phyloP scores from a whole-genome alignment of 176 grass and related monocot genomes.

The Cenchrus fungigraminus region DNA sequence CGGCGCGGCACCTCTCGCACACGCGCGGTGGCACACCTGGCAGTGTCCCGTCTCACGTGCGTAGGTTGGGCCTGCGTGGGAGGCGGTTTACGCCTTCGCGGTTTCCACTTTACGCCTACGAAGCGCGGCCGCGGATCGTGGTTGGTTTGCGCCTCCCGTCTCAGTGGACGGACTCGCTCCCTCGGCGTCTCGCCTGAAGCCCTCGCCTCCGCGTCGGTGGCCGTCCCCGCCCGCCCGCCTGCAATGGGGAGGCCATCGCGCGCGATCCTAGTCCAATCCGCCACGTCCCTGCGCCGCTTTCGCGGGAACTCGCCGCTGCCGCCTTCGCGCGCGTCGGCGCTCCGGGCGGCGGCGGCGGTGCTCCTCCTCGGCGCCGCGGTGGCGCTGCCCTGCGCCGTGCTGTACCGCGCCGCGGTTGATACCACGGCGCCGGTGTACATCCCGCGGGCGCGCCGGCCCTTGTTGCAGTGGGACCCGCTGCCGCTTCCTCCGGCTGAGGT shows the following conservation, averaged over 20 bases:
- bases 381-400: constrained; percentile 50
- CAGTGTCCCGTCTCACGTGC: constrained; percentile 12
- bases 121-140: fast-evolving
- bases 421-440: background rate
- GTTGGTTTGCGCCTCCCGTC: background rate
- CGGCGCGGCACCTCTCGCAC: background rate
- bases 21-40: constrained; percentile 13
- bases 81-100: background rate
- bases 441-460: background rate
- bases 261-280: background rate
- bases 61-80: too few species aligned
- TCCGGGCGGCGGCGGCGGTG: constrained; percentile 18
- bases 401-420: constrained; percentile 44
- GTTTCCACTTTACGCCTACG: background rate
- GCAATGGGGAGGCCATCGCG: constrained; percentile 41
- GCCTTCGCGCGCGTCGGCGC: background rate
- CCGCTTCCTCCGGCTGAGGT: background rate
- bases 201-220: background rate
- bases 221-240: background rate
- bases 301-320: background rate
- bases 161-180: background rate
- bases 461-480: background rate
- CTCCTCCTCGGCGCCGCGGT: constrained; percentile 48
- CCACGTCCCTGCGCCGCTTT: constrained; percentile 9
- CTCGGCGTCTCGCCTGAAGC: background rate